Evolutionary conservation across 1,139 yeast genomes (phyloP).

Genomic region (Sugiyamaella pinicola): DNA sequence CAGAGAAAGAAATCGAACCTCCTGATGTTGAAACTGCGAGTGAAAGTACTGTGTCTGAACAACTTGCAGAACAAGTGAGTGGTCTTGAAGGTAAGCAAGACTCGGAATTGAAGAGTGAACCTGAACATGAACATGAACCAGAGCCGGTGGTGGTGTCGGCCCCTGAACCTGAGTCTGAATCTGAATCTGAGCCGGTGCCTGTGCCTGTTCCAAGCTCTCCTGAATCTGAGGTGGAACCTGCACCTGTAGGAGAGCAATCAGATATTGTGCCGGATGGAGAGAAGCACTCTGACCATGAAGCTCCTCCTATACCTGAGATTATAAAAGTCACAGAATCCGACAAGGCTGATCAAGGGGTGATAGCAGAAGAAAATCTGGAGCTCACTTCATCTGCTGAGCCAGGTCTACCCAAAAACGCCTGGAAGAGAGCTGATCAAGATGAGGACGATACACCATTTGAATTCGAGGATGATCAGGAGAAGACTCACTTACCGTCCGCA

Average conservation of each 20-base stretch:
- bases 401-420: background rate
- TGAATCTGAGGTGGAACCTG: too few species aligned
- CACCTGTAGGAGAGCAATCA: too few species aligned
- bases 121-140: background rate
- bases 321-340: too few species aligned
- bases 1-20: background rate
- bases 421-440: background rate
- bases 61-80: background rate
- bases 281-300: too few species aligned
- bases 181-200: background rate
- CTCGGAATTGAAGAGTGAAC: background rate
- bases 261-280: too few species aligned
- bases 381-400: too few species aligned
- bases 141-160: too few species aligned
- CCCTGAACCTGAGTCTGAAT: conserved; percentile 5
- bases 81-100: conserved; percentile 4
- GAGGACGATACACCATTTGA: background rate
- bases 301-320: too few species aligned
- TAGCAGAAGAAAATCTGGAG: too few species aligned
- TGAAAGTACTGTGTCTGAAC: background rate
- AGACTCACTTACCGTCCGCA: too few species aligned
- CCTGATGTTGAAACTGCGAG: background rate
- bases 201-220: too few species aligned
- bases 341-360: too few species aligned
- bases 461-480: background rate